These are phyloP conservation scores for Geotrichum australiense DNA, from an alignment of 1,139 yeast genomes.

Conservation along the genomic window DNA sequence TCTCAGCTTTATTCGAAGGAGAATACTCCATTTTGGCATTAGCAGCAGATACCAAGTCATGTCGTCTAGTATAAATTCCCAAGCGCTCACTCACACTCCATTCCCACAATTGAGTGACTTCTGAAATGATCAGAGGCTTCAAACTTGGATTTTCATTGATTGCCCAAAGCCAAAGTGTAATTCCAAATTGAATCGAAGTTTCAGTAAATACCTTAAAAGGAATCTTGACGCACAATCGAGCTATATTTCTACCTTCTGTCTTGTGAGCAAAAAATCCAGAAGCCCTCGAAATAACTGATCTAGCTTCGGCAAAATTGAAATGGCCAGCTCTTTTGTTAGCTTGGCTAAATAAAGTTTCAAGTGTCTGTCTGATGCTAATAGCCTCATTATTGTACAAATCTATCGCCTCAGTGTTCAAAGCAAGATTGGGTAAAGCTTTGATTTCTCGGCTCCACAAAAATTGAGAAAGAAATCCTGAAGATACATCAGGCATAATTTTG, in stretches of 20 bases:
- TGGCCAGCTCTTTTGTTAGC: slow-evolving; percentile 1
- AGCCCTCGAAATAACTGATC: slow-evolving; percentile 28
- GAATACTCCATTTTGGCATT: slow-evolving; percentile 78
- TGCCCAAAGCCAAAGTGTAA: slow-evolving; percentile 73
- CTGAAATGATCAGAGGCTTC: slow-evolving; percentile 58
- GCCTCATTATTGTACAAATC: slow-evolving; percentile 17
- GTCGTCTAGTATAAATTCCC: slow-evolving; percentile 60
- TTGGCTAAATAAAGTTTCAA: slow-evolving; percentile 2
- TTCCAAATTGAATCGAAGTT: slow-evolving; percentile 56
- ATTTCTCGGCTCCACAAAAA: slow-evolving; percentile 55
- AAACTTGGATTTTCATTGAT: slow-evolving; percentile 60
- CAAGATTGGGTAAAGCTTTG: slow-evolving; percentile 13
- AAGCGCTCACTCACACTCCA: slow-evolving; percentile 48
- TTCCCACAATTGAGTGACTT: slow-evolving; percentile 65
- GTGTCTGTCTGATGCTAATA: slow-evolving; percentile 9
- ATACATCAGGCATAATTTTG: slow-evolving; percentile 43
- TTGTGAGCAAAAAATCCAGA: slow-evolving; percentile 25
- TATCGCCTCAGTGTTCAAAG: slow-evolving; percentile 11
- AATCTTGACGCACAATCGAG: slow-evolving; percentile 43
- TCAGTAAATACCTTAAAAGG: slow-evolving; percentile 67
- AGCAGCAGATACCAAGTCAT: slow-evolving; percentile 58
- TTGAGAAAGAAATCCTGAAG: slow-evolving; percentile 71
- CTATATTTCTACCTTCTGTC: slow-evolving; percentile 22
- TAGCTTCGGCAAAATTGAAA: slow-evolving; percentile 21
- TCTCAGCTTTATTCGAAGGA: slow-evolving; percentile 64